Evolutionary conservation across 73 alveolate species (phyloP).

Genomic region (Tetrahymena malaccensis): DNA sequence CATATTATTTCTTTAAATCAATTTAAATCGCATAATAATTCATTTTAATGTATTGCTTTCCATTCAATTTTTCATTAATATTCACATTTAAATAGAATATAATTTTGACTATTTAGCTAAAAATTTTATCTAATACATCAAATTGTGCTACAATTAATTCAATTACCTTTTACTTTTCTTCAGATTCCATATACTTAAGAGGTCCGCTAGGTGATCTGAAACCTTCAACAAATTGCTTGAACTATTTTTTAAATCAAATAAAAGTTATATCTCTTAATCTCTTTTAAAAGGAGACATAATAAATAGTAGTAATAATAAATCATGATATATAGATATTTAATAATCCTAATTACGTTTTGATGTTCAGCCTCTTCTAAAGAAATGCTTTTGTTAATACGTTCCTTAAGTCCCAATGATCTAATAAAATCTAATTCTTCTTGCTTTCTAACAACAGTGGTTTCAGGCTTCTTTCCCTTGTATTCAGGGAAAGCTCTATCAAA

Average conservation of each 20-base stretch:
- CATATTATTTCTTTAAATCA: too few species aligned
- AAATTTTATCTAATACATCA: not conserved
- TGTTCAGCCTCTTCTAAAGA: not conserved
- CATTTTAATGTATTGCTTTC: too few species aligned
- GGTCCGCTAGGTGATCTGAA: slow-evolving; percentile 49
- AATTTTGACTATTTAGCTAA: too few species aligned
- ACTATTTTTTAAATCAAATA: not conserved
- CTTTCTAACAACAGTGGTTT: not conserved
- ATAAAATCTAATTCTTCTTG: not conserved
- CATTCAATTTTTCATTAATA: too few species aligned
- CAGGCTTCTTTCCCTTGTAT: not conserved
- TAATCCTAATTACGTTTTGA: not conserved
- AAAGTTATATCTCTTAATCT: not conserved
- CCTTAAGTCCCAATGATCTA: not conserved
- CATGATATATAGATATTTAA: not conserved
- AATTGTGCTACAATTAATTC: not conserved
- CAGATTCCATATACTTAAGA: slow-evolving; percentile 37
- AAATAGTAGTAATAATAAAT: not conserved
- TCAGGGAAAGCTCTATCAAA: not conserved
- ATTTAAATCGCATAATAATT: too few species aligned
- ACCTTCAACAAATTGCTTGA: slow-evolving; percentile 51
- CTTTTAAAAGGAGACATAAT: not conserved
- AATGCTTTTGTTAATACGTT: not conserved
- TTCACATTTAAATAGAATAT: too few species aligned
- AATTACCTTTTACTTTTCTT: slow-evolving; percentile 14